phyloP scores from a whole-genome alignment of 2,329 filamentous ascomycete species.

The Tolypocladium nubicola region DNA sequence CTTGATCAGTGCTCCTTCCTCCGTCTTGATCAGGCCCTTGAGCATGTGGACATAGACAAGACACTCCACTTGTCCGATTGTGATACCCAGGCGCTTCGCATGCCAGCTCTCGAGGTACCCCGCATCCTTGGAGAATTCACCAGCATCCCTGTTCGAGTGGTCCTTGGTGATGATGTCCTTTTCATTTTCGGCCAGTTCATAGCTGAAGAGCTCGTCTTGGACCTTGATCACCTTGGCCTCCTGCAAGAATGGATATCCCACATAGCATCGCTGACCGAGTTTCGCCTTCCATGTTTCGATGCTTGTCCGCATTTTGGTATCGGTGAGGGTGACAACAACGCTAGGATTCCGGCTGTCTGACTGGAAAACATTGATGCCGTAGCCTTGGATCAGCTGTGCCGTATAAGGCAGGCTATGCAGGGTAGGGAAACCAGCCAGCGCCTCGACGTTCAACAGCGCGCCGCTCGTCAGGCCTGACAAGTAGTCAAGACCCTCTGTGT shows the following conservation, averaged over 20 bases:
- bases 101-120: conserved; percentile 77
- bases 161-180: conserved; percentile 56
- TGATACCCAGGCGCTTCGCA: conserved; percentile 80
- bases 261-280: conserved; percentile 76
- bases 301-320: conserved; percentile 60
- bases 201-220: conserved; percentile 89
- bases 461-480: conserved; percentile 76
- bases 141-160: conserved; percentile 66
- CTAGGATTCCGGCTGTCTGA: conserved; percentile 94
- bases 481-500: conserved; percentile 79
- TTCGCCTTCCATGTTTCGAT: conserved; percentile 65
- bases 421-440: conserved; percentile 90
- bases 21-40: conserved; percentile 80
- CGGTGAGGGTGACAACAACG: conserved; percentile 78
- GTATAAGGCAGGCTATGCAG: conserved; percentile 77
- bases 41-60: conserved; percentile 89
- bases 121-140: conserved; percentile 76
- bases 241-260: conserved; percentile 91
- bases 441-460: conserved; percentile 68
- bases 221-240: conserved; percentile 85
- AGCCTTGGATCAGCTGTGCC: conserved; percentile 59
- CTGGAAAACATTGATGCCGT: conserved; percentile 90
- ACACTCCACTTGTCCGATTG: conserved; percentile 78
- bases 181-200: conserved; percentile 57
- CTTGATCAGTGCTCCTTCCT: conserved; percentile 83